Evolutionary conservation across 495 filamentous ascomycete genomes (phyloP).

Genomic region (Talaromyces borbonicus): DNA sequence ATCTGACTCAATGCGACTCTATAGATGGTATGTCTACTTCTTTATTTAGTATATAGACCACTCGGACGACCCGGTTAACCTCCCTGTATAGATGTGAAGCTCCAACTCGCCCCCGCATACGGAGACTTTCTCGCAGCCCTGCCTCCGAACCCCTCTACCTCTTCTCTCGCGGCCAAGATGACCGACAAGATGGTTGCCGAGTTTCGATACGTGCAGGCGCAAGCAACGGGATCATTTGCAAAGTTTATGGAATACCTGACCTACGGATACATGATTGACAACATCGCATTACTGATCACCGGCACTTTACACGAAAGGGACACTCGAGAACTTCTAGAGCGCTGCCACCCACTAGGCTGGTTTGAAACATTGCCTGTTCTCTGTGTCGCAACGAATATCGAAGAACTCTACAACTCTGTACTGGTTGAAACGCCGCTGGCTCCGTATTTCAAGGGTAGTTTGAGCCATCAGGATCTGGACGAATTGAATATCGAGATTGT

Average conservation of each 20-base stretch:
- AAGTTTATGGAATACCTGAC: conserved; percentile 96
- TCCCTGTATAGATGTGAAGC: conserved; percentile 68
- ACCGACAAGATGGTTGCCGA: conserved; percentile 97
- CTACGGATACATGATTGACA: conserved; percentile 99
- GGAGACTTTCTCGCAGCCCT: conserved; percentile 94
- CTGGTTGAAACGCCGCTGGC: conserved; percentile 93
- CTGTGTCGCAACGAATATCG: conserved; percentile 94
- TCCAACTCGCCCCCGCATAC: conserved; percentile 92
- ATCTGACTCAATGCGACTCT: conserved; percentile 96
- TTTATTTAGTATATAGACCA: neutral
- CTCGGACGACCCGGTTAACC: conserved; percentile 5
- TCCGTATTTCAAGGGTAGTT: conserved; percentile 90
- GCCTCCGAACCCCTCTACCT: conserved; percentile 94
- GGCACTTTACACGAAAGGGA: conserved; percentile 96
- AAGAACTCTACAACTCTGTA: conserved; percentile 97
- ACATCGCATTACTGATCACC: conserved; percentile 95
- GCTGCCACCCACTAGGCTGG: conserved; percentile 96
- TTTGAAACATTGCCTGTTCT: conserved; percentile 98
- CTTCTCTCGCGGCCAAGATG: conserved; percentile 84
- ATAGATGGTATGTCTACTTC: conserved; percentile 64
- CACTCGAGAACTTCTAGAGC: conserved; percentile 87
- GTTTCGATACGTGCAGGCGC: conserved; percentile 90
- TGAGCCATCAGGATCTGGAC: conserved; percentile 92
- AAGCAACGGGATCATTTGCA: conserved; percentile 79
- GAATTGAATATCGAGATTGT: conserved; percentile 99